Evolutionary conservation across 192 early-diverging fungal genomes (phyloP), one percentile per base, ranked within the genome.

Genomic region (Coemansia sp.): DNA sequence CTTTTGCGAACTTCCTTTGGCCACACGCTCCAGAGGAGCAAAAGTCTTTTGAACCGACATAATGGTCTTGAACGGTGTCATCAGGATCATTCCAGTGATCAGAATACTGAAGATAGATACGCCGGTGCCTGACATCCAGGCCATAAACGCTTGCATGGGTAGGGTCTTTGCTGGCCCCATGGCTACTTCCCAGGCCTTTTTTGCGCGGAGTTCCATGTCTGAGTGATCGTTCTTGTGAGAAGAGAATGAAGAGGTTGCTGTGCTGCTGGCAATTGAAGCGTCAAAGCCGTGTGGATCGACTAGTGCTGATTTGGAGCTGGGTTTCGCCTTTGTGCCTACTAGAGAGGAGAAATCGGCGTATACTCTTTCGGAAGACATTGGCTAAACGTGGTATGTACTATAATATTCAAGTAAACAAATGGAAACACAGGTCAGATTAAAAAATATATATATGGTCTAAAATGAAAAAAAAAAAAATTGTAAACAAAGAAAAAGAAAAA

Each of bases 111-210:
- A 99, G 61, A 99, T 97, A 68, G 98, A 96, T 38, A 99, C 92
- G 58, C 88, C 74, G 75, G 93, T 99, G 63, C 98, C 98, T 28
- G 91, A 93, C 98, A 99, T 99, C 86, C 93, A 99, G 33, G 98
- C 88, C 98, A 99, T 99, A 72, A 99, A 91, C 20, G 86, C 93
- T 56, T 98, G 93, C 96, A 99, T 98, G 1, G 98, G 98, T 28
- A 98, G 89, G 37, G 90, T 89, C 75, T 98, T 98, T 56, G 89
- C 94, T 5, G 93, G 93, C 2, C 85, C 89, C 51, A 97, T 81
- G 5, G 96, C 96, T 33, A 91, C 88, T 72, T 99, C 98, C 95
- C 95, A 99, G 39, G 96, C 96, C 91, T 96, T 98, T 90, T 98
- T 85, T 33, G 74, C 55, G 15, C 79, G 79, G 41, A 85, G 60